Conservation (phyloP, 768 basidiomycete species). For the Kondoa subrosea region DNA sequence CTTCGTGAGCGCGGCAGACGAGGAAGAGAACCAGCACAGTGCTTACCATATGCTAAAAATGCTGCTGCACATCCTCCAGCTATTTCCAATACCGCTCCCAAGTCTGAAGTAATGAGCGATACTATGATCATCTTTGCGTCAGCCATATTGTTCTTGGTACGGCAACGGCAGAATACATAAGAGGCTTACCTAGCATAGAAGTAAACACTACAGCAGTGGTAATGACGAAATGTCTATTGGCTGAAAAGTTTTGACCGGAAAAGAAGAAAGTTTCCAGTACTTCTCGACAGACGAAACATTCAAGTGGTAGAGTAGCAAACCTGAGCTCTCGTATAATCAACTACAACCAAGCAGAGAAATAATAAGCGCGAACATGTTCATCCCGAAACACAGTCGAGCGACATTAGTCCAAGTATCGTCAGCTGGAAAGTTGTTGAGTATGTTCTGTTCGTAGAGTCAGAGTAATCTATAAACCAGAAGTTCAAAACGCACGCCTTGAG, state of each 20-base stretch:
- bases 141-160: not conserved
- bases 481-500: conserved; percentile 44
- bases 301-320: conserved; percentile 87
- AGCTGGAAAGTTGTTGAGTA: conserved; percentile 79
- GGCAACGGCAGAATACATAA: not conserved
- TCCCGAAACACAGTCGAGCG: conserved; percentile 56
- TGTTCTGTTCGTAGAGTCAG: conserved; percentile 39
- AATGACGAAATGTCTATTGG: conserved; percentile 65
- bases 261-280: conserved; percentile 93
- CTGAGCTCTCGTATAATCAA: not conserved
- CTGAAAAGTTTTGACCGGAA: conserved; percentile 63
- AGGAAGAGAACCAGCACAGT: conserved; percentile 52
- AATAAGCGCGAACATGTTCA: conserved; percentile 48
- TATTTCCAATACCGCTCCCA: conserved; percentile 95
- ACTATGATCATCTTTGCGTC: conserved; percentile 38
- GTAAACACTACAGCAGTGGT: conserved; percentile 67
- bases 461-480: conserved; percentile 6
- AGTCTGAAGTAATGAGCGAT: conserved; percentile 78
- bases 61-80: conserved; percentile 59
- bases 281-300: conserved; percentile 87
- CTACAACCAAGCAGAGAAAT: too few relatives aligned
- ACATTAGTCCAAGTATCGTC: conserved; percentile 60
- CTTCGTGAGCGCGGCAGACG: conserved; percentile 1
- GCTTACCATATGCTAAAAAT: conserved; percentile 52
- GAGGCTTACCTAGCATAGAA: conserved; percentile 59